phyloP scores from a whole-genome alignment of 345 rosid genomes.

The Euclidium syriacum region DNA sequence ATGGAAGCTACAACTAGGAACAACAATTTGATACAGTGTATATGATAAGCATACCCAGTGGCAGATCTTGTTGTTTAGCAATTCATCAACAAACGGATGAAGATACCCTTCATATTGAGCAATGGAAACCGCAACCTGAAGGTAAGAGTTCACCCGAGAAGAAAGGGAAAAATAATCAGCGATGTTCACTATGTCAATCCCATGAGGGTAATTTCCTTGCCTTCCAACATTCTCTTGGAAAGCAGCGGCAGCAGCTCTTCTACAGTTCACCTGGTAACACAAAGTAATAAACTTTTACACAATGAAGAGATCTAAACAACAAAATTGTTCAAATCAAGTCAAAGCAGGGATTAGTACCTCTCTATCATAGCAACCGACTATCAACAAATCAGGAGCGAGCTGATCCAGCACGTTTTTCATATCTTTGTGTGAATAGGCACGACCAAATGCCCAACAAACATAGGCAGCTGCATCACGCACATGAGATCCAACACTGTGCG shows the following conservation, averaged over 20 bases:
- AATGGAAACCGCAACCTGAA: slow-evolving; percentile 72
- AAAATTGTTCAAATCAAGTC: slow-evolving; percentile 1
- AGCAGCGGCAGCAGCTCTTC: slow-evolving; percentile 99
- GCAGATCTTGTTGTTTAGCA: slow-evolving; percentile 72
- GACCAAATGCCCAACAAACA: slow-evolving; percentile 99
- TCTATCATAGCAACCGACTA: slow-evolving; percentile 89
- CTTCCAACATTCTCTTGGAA: slow-evolving; percentile 99
- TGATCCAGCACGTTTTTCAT: slow-evolving; percentile 82
- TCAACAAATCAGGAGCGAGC: slow-evolving; percentile 81
- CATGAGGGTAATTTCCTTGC: slow-evolving; percentile 95
- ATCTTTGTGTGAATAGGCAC: slow-evolving; percentile 81
- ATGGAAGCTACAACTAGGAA: not conserved
- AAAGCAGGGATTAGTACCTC: slow-evolving; percentile 51
- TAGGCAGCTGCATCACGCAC: slow-evolving; percentile 99
- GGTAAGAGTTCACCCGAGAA: slow-evolving; percentile 75
- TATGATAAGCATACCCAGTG: slow-evolving; percentile 76
- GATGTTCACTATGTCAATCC: slow-evolving; percentile 91
- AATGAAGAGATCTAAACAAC: slow-evolving; percentile 5
- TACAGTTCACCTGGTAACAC: slow-evolving; percentile 77
- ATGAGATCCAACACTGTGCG: slow-evolving; percentile 98
- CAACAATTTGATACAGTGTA: not conserved
- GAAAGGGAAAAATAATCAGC: slow-evolving; percentile 99
- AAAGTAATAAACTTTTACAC: slow-evolving; percentile 12
- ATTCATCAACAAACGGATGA: slow-evolving; percentile 84
- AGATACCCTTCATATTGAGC: slow-evolving; percentile 84